Evolutionary conservation across 352 stramenopile species (phyloP).

Genomic region (Phytophthora macrochlamydospora): DNA sequence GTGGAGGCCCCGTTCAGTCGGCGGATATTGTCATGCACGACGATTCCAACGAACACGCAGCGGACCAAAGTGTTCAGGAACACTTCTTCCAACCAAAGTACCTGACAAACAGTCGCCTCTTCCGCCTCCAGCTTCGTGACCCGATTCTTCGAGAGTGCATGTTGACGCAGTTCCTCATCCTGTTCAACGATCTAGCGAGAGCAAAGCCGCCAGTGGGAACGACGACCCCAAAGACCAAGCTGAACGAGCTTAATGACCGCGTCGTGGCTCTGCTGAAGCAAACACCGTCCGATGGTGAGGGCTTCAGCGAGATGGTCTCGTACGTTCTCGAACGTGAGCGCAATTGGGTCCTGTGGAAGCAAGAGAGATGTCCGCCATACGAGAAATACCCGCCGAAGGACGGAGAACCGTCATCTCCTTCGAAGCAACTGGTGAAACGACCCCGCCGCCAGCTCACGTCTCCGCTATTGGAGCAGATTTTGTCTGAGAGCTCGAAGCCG

Average conservation of each 20-base stretch:
- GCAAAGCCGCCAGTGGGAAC: conserved; percentile 53
- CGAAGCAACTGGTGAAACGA: conserved; percentile 31
- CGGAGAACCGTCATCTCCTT: conserved; percentile 24
- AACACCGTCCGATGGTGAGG: conserved; percentile 85
- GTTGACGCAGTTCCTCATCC: conserved; percentile 86
- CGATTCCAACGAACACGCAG: conserved; percentile 10
- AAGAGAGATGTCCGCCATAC: conserved; percentile 85
- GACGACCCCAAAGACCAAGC: conserved; percentile 60
- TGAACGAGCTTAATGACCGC: conserved; percentile 69
- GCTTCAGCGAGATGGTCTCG: conserved; percentile 89
- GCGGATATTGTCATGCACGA: conserved; percentile 27
- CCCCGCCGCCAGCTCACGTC: conserved; percentile 40
- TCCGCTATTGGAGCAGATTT: conserved; percentile 77
- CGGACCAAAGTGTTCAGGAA: conserved; percentile 42
- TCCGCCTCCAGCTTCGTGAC: conserved; percentile 90
- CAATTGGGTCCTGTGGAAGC: conserved; percentile 93
- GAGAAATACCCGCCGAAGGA: conserved; percentile 50
- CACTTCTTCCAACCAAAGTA: conserved; percentile 94
- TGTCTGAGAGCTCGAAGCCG: conserved; percentile 78
- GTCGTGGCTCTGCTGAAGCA: conserved; percentile 82
- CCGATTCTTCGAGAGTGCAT: conserved; percentile 90
- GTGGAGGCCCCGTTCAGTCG: conserved; percentile 17
- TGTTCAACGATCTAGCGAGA: conserved; percentile 77
- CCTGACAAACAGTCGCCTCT: conserved; percentile 91
- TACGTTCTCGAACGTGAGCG: conserved; percentile 87